Percentiles rank a stretch among this genome's conserved stretches.
Evolutionary conservation across 345 rosid genomes (phyloP).

Genomic region (Erysimum cheiranthoides): DNA sequence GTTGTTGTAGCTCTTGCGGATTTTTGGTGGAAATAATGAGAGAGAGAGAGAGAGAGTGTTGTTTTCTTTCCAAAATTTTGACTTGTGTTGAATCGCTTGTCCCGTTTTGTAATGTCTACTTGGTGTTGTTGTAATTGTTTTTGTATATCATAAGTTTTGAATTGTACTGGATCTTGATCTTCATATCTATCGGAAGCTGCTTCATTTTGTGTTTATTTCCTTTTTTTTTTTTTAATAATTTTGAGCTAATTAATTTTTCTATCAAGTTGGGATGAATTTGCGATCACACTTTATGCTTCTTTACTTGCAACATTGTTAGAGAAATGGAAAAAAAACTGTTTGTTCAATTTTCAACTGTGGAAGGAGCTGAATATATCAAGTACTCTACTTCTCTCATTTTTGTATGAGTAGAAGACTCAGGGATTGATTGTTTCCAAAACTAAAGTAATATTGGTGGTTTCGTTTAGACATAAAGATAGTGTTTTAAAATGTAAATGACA

Average conservation of each 20-base stretch:
- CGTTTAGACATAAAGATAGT: background rate
- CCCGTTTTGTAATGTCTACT: background rate
- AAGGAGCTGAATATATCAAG: background rate
- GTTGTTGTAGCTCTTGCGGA: slow-evolving; percentile 16
- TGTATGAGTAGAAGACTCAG: background rate
- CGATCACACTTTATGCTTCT: background rate
- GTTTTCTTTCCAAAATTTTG: slow-evolving; percentile 11
- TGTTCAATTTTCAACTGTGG: background rate
- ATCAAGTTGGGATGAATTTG: slow-evolving; percentile 17
- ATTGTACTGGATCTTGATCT: slow-evolving; percentile 27
- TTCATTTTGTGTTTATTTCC: background rate
- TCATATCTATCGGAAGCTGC: background rate
- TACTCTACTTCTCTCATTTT: background rate
- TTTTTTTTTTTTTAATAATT: background rate
- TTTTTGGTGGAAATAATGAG: background rate
- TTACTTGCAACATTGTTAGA: background rate
- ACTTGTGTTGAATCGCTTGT: slow-evolving; percentile 29
- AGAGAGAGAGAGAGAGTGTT: background rate
- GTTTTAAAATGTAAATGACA: background rate
- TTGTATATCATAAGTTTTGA: slow-evolving; percentile 17
- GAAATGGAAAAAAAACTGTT: background rate
- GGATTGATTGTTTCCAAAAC: background rate
- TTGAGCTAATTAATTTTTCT: background rate
- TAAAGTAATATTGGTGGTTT: background rate
- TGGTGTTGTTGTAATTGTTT: slow-evolving; percentile 27